Base-by-base conservation (phyloP, 2,329 filamentous ascomycete species). In the Shiraia sp. region DNA sequence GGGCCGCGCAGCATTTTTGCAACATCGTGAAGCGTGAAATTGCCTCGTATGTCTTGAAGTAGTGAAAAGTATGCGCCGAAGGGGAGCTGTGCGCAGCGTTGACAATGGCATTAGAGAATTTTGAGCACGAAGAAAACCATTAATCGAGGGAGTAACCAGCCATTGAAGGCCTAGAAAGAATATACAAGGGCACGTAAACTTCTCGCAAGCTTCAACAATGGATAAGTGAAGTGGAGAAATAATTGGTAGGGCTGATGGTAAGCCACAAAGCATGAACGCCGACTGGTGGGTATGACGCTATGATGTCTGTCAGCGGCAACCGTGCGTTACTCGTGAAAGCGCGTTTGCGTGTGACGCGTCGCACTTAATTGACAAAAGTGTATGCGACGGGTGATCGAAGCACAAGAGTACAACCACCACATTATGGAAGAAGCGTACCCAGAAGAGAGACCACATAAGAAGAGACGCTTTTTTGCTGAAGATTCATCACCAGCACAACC, bases 381-480 rank as follows among this genome's bases (percentile, higher is more conserved):
- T 9, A 41, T 32, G 40, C 44, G 23, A 29, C 19, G 12, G 9
- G 10, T 16, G 30, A n/a, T n/a, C n/a, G 6, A 35, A 29, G 36
- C 26, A 28, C 36, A 43, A 32, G 39, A 34, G 24, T 32, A 15
- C 32, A 10, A 28, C 40, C 36, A 36, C 46, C 39, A 49, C 51
- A 52, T 50, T 33, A 67, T 72, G 68, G 66, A 65, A 44, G 63
- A 66, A 36, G 51, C 63, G n/a, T 69, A 73, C 46, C 60, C 76
- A 32, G 74, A 80, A 35, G 73, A 80, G 31, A 70, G 78, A 14
- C 82, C 82, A 4, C 65, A 68, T 16, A 86, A 86, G 67, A 83
- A 82, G 66, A 74, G 79, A 47, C 78, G 82, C 19, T 85, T 85
- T 68, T 85, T 86, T 53, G 72, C 76, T 12, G 79, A 83, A 31